phyloP scores from a whole-genome alignment of 2,329 filamentous ascomycete genomes.

The Trichothecium sympodiale region DNA sequence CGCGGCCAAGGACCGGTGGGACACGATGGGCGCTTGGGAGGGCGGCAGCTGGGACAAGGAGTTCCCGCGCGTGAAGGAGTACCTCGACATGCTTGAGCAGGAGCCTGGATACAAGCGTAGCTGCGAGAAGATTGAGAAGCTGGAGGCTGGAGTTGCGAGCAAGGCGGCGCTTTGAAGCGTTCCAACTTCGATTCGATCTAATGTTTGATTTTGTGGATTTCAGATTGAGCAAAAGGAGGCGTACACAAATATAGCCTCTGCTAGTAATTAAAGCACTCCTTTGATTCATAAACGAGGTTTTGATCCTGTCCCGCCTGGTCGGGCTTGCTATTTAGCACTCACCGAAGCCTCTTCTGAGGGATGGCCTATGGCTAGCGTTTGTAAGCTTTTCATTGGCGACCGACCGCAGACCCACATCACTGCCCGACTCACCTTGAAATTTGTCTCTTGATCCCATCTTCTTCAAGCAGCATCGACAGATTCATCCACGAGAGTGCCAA shows the following conservation, averaged over 20 bases:
- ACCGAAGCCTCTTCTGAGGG: too few relatives aligned
- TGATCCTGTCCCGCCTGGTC: too few relatives aligned
- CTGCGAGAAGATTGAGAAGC: constrained; percentile 35
- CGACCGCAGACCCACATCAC: too few relatives aligned
- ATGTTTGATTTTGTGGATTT: too few relatives aligned
- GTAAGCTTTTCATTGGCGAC: too few relatives aligned
- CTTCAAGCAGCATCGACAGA: not conserved
- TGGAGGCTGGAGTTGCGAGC: constrained; percentile 28
- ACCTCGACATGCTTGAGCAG: constrained; percentile 31
- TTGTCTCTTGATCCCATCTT: not conserved
- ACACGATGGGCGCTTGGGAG: constrained; percentile 29
- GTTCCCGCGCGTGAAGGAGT: constrained; percentile 35
- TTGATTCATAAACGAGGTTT: too few relatives aligned
- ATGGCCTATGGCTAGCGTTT: too few relatives aligned
- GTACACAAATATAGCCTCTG: too few relatives aligned
- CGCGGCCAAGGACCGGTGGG: constrained; percentile 26
- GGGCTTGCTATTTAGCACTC: too few relatives aligned
- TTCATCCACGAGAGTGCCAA: not conserved
- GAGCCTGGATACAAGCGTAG: constrained; percentile 37
- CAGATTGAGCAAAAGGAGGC: too few relatives aligned
- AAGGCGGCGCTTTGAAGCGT: constrained; percentile 1
- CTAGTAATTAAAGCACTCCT: too few relatives aligned
- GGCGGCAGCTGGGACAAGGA: constrained; percentile 23
- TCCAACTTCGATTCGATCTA: too few relatives aligned
- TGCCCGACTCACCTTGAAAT: not conserved